phyloP scores from a whole-genome alignment of 768 basidiomycete genomes.

The Amanita pseudoporphyria region DNA sequence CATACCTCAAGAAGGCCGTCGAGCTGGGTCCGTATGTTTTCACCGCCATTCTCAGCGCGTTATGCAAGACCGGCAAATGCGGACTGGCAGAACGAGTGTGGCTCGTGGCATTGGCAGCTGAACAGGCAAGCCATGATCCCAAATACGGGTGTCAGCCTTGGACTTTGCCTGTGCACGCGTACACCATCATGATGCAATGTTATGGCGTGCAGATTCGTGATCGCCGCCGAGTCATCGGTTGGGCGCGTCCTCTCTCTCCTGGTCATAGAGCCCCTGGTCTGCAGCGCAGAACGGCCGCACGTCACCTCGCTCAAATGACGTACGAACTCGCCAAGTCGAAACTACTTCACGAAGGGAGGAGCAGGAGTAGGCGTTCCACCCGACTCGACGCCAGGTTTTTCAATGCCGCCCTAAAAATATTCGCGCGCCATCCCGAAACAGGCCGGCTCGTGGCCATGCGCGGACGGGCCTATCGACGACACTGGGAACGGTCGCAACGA shows the following conservation, averaged over 20 bases:
- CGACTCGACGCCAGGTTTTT: slow-evolving; percentile 57
- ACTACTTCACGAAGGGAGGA: no score
- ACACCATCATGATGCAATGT: slow-evolving; percentile 55
- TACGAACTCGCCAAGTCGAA: slow-evolving; percentile 4
- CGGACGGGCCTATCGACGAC: background rate
- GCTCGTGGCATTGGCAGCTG: slow-evolving; percentile 49
- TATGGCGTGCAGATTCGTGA: slow-evolving; percentile 10
- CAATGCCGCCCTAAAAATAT: slow-evolving; percentile 47
- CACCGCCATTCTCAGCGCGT: slow-evolving; percentile 46
- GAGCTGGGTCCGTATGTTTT: slow-evolving; percentile 52
- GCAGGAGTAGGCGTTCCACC: slow-evolving; percentile 22
- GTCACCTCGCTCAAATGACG: slow-evolving; percentile 4
- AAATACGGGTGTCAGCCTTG: slow-evolving; percentile 35
- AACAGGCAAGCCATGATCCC: slow-evolving; percentile 39
- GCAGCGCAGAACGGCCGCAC: background rate
- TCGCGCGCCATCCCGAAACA: slow-evolving; percentile 14
- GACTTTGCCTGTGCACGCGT: slow-evolving; percentile 56
- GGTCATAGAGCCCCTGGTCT: background rate
- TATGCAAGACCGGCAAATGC: slow-evolving; percentile 44
- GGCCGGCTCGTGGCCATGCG: slow-evolving; percentile 4
- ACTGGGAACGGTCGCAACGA: background rate
- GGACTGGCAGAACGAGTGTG: slow-evolving; percentile 57
- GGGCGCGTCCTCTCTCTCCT: background rate
- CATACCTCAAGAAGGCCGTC: slow-evolving; percentile 31
- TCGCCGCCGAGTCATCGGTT: slow-evolving; percentile 4